These are phyloP conservation scores for Teratosphaeriaceae sp. DNA, from an alignment of 2,329 filamentous ascomycete genomes.

Conservation along the genomic window DNA sequence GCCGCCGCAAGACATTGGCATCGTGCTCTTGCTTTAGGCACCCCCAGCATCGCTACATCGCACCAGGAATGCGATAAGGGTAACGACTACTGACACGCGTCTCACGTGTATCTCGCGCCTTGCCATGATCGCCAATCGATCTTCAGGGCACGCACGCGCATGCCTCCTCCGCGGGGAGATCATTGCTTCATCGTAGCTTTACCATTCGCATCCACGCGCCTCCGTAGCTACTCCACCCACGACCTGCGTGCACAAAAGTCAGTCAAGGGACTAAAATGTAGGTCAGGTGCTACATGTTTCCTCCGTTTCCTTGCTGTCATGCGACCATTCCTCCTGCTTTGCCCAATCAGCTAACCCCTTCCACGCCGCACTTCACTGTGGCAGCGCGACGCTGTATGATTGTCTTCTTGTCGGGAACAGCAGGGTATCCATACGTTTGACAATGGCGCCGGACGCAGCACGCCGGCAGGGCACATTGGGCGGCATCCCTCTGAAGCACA, in stretches of 20 bases:
- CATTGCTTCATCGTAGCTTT: not conserved
- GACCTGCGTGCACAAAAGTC: too few relatives aligned
- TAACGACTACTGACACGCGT: not conserved
- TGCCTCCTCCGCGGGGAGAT: not conserved
- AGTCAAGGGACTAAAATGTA: too few relatives aligned
- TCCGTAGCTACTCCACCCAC: too few relatives aligned
- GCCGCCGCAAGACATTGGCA: too few relatives aligned
- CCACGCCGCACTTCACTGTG: not conserved
- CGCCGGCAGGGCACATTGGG: conserved; percentile 25
- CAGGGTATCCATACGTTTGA: not conserved
- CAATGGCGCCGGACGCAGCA: conserved; percentile 11
- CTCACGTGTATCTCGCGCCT: not conserved
- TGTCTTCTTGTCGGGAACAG: not conserved
- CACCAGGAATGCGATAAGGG: too few relatives aligned
- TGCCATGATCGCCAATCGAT: not conserved
- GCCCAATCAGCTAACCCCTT: not conserved
- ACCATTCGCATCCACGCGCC: too few relatives aligned
- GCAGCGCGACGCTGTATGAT: too few relatives aligned
- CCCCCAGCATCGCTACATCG: too few relatives aligned
- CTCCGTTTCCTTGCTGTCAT: too few relatives aligned
- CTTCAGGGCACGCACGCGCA: not conserved
- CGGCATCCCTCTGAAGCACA: conserved; percentile 61
- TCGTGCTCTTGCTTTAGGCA: too few relatives aligned
- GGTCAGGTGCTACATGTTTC: too few relatives aligned
- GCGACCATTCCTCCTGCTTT: not conserved